Percentiles rank a stretch among this genome's conserved stretches.
phyloP scores from a whole-genome alignment of 169 alveolate genomes.

The Plasmodium knowlesi region DNA sequence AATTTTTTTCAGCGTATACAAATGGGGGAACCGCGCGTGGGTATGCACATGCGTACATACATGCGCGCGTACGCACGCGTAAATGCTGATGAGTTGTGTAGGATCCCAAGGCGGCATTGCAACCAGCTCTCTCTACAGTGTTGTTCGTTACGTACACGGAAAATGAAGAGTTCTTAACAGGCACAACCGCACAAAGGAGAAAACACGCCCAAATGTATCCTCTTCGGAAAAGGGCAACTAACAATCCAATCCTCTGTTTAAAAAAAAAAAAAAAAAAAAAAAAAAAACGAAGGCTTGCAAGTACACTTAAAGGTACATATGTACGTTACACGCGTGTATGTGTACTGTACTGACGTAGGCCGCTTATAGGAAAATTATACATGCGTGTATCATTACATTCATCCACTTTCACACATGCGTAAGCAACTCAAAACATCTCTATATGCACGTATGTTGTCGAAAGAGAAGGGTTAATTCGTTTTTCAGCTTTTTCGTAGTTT shows the following conservation, averaged over 20 bases:
- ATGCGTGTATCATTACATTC: not conserved
- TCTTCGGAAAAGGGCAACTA: not conserved
- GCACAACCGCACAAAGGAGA: not conserved
- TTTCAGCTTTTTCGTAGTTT: not conserved
- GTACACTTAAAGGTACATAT: not conserved
- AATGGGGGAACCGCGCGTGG: not conserved
- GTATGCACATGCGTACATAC: not conserved
- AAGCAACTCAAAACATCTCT: not conserved
- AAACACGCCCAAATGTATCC: not conserved
- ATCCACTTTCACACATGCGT: not conserved
- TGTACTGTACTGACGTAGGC: not conserved
- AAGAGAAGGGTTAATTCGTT: not conserved
- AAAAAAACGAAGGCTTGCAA: not conserved
- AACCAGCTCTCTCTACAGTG: not conserved
- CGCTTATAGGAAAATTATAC: not conserved
- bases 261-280: not conserved
- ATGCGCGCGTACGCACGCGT: not conserved
- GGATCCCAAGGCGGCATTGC: not conserved
- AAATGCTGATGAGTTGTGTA: not conserved
- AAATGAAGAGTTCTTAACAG: no score
- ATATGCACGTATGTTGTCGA: conserved; percentile 1
- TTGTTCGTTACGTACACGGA: not conserved
- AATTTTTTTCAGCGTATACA: not conserved
- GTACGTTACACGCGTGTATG: not conserved
- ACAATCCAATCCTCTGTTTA: not conserved